Evolutionary conservation across 495 filamentous ascomycete species (phyloP).

Genomic region (Entonaema liquescens): DNA sequence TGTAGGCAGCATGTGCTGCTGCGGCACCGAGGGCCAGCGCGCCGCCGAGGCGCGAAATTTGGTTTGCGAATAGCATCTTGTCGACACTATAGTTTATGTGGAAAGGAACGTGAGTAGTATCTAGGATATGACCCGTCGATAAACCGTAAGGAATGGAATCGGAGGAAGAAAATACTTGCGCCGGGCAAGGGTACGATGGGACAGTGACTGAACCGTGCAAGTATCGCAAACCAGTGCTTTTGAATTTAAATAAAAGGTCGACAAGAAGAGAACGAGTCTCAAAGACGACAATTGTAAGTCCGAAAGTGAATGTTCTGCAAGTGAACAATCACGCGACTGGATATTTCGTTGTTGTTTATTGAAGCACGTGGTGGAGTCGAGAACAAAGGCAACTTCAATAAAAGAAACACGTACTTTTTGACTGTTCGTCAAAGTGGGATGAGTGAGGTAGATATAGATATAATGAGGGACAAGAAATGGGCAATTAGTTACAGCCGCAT

Average conservation of each 20-base stretch:
- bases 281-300: constrained; percentile 17
- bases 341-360: constrained; percentile 23
- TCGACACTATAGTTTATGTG: background rate
- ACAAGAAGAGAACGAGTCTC: constrained; percentile 16
- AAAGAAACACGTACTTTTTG: constrained; percentile 7
- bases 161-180: constrained; percentile 29
- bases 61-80: constrained; percentile 32
- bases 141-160: constrained; percentile 6
- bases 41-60: constrained; percentile 31
- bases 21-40: constrained; percentile 35
- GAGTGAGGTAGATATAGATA: background rate
- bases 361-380: constrained; percentile 2
- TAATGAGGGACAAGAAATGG: constrained; percentile 24
- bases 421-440: background rate
- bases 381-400: constrained; percentile 28
- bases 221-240: constrained; percentile 7
- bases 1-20: constrained; percentile 50
- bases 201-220: background rate
- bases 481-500: constrained; percentile 30
- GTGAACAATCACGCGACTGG: constrained; percentile 26
- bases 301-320: constrained; percentile 11
- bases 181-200: constrained; percentile 36
- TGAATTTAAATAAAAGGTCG: constrained; percentile 28
- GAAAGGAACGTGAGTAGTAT: background rate
- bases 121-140: background rate